Base-by-base conservation (phyloP, 2,329 filamentous ascomycete species). In the Aspergillus eucalypticola region DNA sequence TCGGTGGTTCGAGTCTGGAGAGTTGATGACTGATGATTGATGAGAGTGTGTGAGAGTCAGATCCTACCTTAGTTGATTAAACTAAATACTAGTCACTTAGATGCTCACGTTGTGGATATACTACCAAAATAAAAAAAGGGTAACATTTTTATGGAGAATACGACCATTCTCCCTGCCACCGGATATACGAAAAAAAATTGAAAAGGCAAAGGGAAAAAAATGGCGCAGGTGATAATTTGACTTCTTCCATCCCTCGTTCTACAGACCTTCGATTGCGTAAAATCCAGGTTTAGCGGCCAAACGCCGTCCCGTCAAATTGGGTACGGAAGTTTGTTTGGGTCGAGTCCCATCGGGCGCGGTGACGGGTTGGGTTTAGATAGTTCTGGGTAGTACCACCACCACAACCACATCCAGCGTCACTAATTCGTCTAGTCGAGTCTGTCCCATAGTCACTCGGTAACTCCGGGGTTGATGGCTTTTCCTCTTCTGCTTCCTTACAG, bases 171-270 rank as follows among this genome's bases (percentile, higher is more conserved):
- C 11, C 25, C 21, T 52, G 25, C 10, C 48, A 11, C 35, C 23
- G 53, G 32, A 35, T 35, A 35, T 35, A 35, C 32, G 32, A 32
- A 35, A 35, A 32, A 3, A 27, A 27, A 27, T 2, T 3, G 5
- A 0, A 5, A 35, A 35, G 32, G 32, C 5, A 35, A 35, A n/a
- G 53, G 53, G 25, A 3, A 27, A 32, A 27, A 23, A 56, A 57
- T 53, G 59, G 58, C 59, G 56, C 60, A 60, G 56, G 53, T 41
- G 21, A 46, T 35, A 59, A 68, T 44, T 68, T 65, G 66, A 66
- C 64, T 68, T 68, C 66, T 68, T 68, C 66, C 61, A 67, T 67
- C 57, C 59, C 52, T 58, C 56, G 62, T 68, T 68, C 66, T 61
- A 68, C 58, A 59, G 55, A 48, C 57, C 66, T 67, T 68, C 66